phyloP scores from a whole-genome alignment of 106 monocot species.

The Dioscorea alata region DNA sequence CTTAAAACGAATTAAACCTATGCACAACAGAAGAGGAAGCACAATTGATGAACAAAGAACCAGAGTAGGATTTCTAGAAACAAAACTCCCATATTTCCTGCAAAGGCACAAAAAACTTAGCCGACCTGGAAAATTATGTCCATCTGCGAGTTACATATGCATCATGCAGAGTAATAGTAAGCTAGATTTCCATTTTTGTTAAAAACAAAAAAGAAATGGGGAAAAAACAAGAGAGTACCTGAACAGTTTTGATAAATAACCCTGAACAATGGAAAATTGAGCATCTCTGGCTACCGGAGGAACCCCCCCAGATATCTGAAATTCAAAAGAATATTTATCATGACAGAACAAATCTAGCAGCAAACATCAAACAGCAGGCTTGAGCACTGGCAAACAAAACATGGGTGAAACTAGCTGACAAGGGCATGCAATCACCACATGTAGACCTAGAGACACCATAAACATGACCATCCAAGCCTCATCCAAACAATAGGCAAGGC shows the following conservation, averaged over 20 bases:
- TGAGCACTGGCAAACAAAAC: no score
- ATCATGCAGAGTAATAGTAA: no score
- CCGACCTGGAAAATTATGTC: no score
- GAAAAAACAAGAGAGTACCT: conserved; percentile 32
- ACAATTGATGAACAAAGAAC: conserved; percentile 63
- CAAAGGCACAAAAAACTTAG: conserved; percentile 1
- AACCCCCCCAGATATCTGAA: conserved; percentile 21
- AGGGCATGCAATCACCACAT: no score
- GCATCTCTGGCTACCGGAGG: conserved; percentile 9
- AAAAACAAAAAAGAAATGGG: no score
- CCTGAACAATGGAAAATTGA: conserved; percentile 55
- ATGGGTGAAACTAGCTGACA: no score
- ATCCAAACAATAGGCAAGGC: no score
- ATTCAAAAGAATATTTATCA: background rate
- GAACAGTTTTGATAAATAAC: conserved; percentile 64
- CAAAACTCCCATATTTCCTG: conserved; percentile 76
- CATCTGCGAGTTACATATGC: no score
- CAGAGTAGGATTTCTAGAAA: conserved; percentile 59
- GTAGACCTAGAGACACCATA: no score
- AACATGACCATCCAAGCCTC: no score
- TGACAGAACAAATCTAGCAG: no score
- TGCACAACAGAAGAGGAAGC: conserved; percentile 70
- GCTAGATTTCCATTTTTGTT: background rate
- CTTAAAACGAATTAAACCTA: conserved; percentile 68
- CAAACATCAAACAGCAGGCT: no score